These are phyloP conservation scores for Pseudocercospora musae DNA, from an alignment of 2,329 filamentous ascomycete genomes.

Conservation along the genomic window DNA sequence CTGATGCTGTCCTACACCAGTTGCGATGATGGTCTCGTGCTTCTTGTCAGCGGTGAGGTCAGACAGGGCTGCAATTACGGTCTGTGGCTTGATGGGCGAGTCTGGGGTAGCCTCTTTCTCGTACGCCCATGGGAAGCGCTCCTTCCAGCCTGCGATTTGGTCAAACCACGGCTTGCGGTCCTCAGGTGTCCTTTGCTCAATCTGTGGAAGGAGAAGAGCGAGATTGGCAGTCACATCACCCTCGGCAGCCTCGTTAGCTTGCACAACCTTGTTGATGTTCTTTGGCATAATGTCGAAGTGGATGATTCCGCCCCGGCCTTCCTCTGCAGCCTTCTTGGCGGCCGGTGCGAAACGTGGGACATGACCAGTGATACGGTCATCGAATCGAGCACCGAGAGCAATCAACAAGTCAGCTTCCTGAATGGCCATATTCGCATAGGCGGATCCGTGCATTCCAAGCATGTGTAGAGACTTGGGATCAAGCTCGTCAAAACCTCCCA, in stretches of 20 bases:
- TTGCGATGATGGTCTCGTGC: conserved; percentile 80
- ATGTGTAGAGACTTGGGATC: conserved; percentile 95
- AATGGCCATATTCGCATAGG: conserved; percentile 97
- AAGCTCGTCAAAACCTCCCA: conserved; percentile 88
- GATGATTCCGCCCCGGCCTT: conserved; percentile 87
- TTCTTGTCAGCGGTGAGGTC: conserved; percentile 77
- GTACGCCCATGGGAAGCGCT: conserved; percentile 82
- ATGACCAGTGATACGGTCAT: conserved; percentile 86
- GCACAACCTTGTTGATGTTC: conserved; percentile 99
- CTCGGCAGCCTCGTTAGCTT: conserved; percentile 92
- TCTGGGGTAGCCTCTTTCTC: conserved; percentile 68
- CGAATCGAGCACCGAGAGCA: conserved; percentile 88
- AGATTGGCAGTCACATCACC: conserved; percentile 85
- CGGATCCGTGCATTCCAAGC: conserved; percentile 97
- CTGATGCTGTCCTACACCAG: conserved; percentile 95
- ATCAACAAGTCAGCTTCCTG: conserved; percentile 96
- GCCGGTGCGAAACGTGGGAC: conserved; percentile 84
- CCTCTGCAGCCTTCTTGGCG: conserved; percentile 77
- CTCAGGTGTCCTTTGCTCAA: conserved; percentile 59
- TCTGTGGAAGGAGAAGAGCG: conserved; percentile 66
- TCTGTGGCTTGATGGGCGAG: conserved; percentile 90
- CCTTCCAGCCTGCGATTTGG: conserved; percentile 88
- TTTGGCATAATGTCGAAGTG: conserved; percentile 99
- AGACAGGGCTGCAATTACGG: conserved; percentile 85
- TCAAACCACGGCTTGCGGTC: conserved; percentile 81